A percentile compares a stretch with the other conserved stretches of the same genome.
These are phyloP conservation scores for Trichoderma sp. DNA, from an alignment of 2,329 filamentous ascomycete genomes.

Conservation along the genomic window DNA sequence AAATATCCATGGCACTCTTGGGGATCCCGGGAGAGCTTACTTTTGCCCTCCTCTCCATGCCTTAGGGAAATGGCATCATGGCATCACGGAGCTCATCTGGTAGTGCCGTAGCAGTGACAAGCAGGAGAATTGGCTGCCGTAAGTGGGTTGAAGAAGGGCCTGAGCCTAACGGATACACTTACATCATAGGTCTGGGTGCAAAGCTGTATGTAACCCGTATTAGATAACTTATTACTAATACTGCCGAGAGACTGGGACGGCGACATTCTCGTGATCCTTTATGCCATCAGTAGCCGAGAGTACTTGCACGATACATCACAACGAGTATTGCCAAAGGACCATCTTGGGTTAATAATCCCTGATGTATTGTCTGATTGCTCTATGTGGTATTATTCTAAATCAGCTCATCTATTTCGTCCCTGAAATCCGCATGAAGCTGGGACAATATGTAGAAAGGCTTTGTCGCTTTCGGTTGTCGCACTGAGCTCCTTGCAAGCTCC, in stretches of 20 bases:
- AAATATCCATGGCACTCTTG: background rate
- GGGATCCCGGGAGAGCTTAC: slow-evolving; percentile 25
- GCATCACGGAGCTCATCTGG: slow-evolving; percentile 4
- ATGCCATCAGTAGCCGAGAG: background rate
- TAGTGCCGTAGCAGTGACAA: background rate
- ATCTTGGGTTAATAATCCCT: background rate
- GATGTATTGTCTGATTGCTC: background rate
- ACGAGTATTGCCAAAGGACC: background rate
- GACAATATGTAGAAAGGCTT: slow-evolving; percentile 5
- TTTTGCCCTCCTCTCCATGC: slow-evolving; percentile 40
- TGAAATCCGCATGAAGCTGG: background rate
- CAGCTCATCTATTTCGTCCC: slow-evolving; percentile 11
- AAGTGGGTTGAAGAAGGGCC: background rate
- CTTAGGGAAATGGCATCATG: slow-evolving; percentile 19
- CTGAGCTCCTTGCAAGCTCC: background rate
- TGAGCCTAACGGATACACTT: background rate
- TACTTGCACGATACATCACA: background rate
- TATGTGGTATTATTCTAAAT: background rate
- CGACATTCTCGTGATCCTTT: background rate
- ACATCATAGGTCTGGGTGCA: background rate
- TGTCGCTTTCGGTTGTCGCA: background rate
- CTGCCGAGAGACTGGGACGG: background rate
- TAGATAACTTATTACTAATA: slow-evolving; percentile 5
- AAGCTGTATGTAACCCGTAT: background rate
- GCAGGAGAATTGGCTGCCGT: background rate